Percentiles rank a stretch among this genome's conserved stretches.
Evolutionary conservation across 805 yeast species (phyloP).

Genomic region (Metschnikowia similis): DNA sequence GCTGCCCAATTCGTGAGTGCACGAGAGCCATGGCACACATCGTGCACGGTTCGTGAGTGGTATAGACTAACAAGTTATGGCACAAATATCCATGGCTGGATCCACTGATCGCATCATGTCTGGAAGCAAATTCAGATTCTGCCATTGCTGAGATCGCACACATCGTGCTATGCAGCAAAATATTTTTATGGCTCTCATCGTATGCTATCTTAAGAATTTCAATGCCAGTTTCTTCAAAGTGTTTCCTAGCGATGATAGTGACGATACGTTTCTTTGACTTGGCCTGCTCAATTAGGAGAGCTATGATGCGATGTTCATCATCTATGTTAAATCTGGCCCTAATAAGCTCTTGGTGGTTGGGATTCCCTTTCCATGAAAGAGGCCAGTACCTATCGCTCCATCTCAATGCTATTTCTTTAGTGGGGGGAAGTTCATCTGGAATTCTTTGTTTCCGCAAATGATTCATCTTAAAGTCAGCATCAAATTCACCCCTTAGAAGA

Average conservation of each 20-base stretch:
- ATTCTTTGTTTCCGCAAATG: conserved; percentile 24
- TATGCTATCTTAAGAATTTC: conserved; percentile 39
- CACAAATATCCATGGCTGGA: conserved; percentile 56
- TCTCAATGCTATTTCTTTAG: conserved; percentile 56
- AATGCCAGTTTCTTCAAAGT: conserved; percentile 19
- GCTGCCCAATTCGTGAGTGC: conserved; percentile 76
- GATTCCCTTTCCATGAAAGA: conserved; percentile 89
- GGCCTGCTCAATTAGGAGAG: conserved; percentile 8
- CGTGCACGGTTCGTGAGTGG: conserved; percentile 93
- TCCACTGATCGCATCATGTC: conserved; percentile 18
- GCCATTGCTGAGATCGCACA: conserved; percentile 65
- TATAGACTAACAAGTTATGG: conserved; percentile 69
- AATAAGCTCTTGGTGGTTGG: conserved; percentile 64
- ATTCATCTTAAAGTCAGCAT: conserved; percentile 8
- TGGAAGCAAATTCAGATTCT: conserved; percentile 39
- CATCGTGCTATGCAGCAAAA: conserved; percentile 75
- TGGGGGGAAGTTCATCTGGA: conserved; percentile 63
- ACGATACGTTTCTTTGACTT: conserved; percentile 29
- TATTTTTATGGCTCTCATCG: conserved; percentile 39
- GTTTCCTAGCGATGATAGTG: conserved; percentile 63
- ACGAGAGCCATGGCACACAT: conserved; percentile 97
- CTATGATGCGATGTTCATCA: conserved; percentile 30
- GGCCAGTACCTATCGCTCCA: conserved; percentile 86
- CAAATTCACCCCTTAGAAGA: conserved; percentile 15
- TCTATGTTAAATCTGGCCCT: conserved; percentile 48